These are phyloP conservation scores for Phoenix roebelenii DNA, from an alignment of 176 grass and related monocot species.

Conservation along the genomic window DNA sequence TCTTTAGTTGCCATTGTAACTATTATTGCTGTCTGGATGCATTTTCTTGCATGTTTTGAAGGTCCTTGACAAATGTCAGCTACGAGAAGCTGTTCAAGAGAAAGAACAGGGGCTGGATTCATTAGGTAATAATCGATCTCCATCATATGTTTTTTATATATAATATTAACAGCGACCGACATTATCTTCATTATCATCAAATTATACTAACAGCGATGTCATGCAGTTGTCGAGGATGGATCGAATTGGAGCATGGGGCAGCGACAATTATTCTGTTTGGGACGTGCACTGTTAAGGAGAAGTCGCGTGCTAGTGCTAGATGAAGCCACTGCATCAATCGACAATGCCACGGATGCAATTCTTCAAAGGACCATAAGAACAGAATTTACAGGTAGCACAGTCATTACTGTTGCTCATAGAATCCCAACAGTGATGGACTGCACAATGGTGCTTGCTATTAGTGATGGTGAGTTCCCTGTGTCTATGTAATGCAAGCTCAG, in stretches of 20 bases:
- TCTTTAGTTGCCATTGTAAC: no score
- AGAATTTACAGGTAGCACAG: conserved; percentile 67
- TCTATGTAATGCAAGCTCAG: no score
- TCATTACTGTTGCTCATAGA: conserved; percentile 81
- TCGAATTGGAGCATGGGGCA: conserved; percentile 99
- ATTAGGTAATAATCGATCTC: conserved; percentile 33
- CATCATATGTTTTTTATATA: neutral
- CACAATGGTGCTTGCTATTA: conserved; percentile 67
- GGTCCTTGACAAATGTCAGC: conserved; percentile 90
- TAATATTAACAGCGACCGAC: neutral
- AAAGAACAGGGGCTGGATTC: conserved; percentile 73
- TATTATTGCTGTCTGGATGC: neutral
- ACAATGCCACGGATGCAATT: conserved; percentile 79
- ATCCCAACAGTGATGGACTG: conserved; percentile 91
- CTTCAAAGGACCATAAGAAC: conserved; percentile 79
- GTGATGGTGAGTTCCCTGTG: conserved; percentile 42
- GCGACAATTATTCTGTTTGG: conserved; percentile 86
- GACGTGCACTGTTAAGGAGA: conserved; percentile 63
- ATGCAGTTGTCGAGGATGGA: conserved; percentile 71
- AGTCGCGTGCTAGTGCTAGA: conserved; percentile 69
- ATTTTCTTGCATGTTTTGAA: conserved; percentile 20
- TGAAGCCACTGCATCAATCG: conserved; percentile 80
- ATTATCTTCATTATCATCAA: neutral
- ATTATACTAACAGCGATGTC: neutral
- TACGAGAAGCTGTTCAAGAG: conserved; percentile 71